Evolutionary conservation across 2,329 filamentous ascomycete species (phyloP).

Genomic region (Biscogniauxia sp.): DNA sequence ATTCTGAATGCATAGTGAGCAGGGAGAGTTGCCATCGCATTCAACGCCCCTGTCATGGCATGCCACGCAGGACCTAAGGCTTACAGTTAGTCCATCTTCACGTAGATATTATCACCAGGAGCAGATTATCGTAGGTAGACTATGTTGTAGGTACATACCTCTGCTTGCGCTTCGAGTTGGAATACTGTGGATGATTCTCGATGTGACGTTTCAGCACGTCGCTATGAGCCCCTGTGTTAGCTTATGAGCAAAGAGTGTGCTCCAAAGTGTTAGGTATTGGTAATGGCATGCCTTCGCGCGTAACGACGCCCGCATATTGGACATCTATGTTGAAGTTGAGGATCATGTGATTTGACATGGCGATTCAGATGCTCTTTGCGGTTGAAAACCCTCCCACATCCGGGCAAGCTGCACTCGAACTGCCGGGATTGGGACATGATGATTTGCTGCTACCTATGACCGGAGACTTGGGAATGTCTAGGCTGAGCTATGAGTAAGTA

Average conservation of each 20-base stretch:
- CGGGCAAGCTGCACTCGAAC: constrained; percentile 16
- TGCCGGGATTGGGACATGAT: constrained; percentile 14
- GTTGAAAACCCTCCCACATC: constrained; percentile 17
- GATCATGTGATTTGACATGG: constrained; percentile 16
- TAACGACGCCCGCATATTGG: constrained; percentile 17
- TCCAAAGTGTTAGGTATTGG: not conserved
- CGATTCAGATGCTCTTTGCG: constrained; percentile 20
- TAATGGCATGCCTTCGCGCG: constrained; percentile 13
- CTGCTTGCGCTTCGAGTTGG: constrained; percentile 1
- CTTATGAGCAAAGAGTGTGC: not conserved
- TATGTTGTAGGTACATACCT: constrained; percentile 2
- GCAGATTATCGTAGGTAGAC: not conserved
- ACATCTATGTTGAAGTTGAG: constrained; percentile 19
- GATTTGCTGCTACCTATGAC: not conserved
- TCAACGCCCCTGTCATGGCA: constrained; percentile 11
- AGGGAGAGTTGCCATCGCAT: constrained; percentile 17
- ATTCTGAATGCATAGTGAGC: constrained; percentile 12
- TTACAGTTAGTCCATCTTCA: not conserved
- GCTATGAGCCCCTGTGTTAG: constrained; percentile 1
- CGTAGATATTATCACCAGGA: no score
- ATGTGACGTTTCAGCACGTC: constrained; percentile 18
- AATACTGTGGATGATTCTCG: constrained; percentile 9
- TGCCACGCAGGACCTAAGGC: constrained; percentile 14
- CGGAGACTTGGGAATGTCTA: not conserved
- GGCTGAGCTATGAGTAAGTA: not conserved